phyloP scores from a whole-genome alignment of 345 rosid species.

The Sisymbrium altissimum region DNA sequence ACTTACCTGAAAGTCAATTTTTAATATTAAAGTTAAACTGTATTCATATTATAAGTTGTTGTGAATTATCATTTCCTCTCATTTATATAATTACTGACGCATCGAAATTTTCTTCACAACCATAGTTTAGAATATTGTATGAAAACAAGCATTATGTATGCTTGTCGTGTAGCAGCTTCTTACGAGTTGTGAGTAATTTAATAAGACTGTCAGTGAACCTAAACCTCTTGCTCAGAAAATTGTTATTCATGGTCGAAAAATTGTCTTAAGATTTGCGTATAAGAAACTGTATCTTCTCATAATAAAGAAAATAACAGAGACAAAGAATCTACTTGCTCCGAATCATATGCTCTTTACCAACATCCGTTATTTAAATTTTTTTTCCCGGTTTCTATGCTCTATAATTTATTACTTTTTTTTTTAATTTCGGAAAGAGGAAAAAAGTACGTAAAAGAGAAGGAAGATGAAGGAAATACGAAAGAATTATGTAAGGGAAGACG shows the following conservation, averaged over 20 bases:
- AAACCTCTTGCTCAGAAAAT: conserved; percentile 6
- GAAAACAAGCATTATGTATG: not conserved
- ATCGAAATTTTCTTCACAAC: no score
- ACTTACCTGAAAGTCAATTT: conserved; percentile 17
- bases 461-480: no score
- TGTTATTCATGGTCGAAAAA: not conserved
- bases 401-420: no score
- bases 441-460: no score
- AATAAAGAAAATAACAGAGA: not conserved
- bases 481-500: not conserved
- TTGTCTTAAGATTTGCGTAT: conserved; percentile 4
- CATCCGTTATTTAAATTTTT: conserved; percentile 3
- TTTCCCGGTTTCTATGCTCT: not conserved
- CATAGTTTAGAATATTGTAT: no score
- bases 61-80: not conserved
- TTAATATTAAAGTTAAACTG: not conserved
- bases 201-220: not conserved
- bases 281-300: not conserved
- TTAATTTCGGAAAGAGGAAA: no score
- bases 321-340: conserved; percentile 16
- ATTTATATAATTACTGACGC: not conserved
- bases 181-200: not conserved
- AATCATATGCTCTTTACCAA: conserved; percentile 7
- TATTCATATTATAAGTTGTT: not conserved
- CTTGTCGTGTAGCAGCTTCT: not conserved